Conservation (phyloP, 192 early-diverging fungal genomes). For the Rhizophagus prolifer region DNA sequence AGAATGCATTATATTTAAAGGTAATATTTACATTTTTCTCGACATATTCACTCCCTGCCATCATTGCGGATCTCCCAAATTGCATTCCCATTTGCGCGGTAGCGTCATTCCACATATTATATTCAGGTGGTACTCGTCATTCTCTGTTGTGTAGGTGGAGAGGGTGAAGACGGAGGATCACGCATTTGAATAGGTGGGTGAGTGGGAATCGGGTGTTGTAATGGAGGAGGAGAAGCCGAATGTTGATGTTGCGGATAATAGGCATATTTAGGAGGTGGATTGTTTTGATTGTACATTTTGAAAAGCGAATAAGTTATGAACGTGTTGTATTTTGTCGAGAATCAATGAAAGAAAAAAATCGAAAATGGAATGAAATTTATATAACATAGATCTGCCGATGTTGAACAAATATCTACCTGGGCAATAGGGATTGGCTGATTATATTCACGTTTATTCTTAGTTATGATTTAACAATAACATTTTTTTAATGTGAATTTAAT, state of each 20-base stretch:
- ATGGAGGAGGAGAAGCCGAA: conserved; percentile 52
- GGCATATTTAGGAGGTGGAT: neutral
- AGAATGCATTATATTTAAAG: neutral
- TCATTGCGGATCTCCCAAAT: conserved; percentile 81
- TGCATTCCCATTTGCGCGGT: conserved; percentile 94
- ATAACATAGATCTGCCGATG: too few relatives aligned
- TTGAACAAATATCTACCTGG: neutral
- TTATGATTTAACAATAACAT: too few relatives aligned
- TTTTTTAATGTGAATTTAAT: neutral
- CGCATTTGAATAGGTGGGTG: conserved; percentile 60
- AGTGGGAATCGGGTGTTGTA: conserved; percentile 60
- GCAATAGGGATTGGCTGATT: neutral
- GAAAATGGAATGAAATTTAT: too few relatives aligned
- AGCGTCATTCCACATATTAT: conserved; percentile 51
- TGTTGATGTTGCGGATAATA: conserved; percentile 26
- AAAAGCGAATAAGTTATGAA: too few relatives aligned
- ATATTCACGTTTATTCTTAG: too few relatives aligned
- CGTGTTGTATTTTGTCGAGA: neutral
- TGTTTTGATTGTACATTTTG: conserved; percentile 12
- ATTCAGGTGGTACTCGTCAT: neutral
- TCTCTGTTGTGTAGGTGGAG: conserved; percentile 34
- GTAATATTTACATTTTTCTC: conserved; percentile 78
- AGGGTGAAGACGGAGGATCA: conserved; percentile 43
- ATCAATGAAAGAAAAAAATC: neutral
- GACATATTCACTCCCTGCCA: conserved; percentile 80